phyloP scores from a whole-genome alignment of 495 filamentous ascomycete species.

The Cairneyella variabilis region DNA sequence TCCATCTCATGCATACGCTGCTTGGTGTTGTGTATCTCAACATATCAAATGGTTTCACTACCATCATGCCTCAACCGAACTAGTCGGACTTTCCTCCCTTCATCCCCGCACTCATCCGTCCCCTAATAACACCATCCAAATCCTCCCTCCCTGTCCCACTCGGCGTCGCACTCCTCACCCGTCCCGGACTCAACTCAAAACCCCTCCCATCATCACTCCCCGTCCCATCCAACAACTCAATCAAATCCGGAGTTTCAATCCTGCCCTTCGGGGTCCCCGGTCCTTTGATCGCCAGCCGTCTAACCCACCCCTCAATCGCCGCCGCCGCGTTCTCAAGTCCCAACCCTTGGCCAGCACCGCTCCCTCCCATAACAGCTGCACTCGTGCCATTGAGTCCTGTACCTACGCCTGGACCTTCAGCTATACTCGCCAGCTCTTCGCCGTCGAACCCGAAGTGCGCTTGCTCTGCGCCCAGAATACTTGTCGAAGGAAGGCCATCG shows the following conservation, averaged over 20 bases:
- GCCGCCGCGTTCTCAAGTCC: constrained; percentile 79
- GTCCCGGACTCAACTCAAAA: constrained; percentile 19
- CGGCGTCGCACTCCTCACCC: constrained; percentile 4
- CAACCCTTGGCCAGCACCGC: constrained; percentile 20
- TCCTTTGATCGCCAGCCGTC: constrained; percentile 65
- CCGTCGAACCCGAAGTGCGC: constrained; percentile 47
- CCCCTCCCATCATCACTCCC: constrained; percentile 46
- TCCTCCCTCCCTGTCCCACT: constrained; percentile 19
- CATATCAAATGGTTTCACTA: too few relatives aligned
- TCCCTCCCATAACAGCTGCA: constrained; percentile 17
- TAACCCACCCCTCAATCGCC: constrained; percentile 83
- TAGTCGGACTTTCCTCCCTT: constrained; percentile 25
- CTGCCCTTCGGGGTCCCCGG: constrained; percentile 44
- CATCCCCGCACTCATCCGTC: constrained; percentile 2
- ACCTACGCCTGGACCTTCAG: constrained; percentile 42
- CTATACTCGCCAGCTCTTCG: constrained; percentile 36
- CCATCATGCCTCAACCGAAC: too few relatives aligned
- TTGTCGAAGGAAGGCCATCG: constrained; percentile 50
- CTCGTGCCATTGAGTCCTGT: constrained; percentile 31
- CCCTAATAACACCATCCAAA: constrained; percentile 16
- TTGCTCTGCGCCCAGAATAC: constrained; percentile 41
- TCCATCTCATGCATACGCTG: constrained; percentile 3
- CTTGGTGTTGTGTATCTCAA: too few relatives aligned
- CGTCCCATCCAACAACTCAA: constrained; percentile 71
- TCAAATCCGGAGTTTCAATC: constrained; percentile 61